Evolutionary conservation across 179 eudicot species (phyloP).

Genomic region (Beta lomatogona): DNA sequence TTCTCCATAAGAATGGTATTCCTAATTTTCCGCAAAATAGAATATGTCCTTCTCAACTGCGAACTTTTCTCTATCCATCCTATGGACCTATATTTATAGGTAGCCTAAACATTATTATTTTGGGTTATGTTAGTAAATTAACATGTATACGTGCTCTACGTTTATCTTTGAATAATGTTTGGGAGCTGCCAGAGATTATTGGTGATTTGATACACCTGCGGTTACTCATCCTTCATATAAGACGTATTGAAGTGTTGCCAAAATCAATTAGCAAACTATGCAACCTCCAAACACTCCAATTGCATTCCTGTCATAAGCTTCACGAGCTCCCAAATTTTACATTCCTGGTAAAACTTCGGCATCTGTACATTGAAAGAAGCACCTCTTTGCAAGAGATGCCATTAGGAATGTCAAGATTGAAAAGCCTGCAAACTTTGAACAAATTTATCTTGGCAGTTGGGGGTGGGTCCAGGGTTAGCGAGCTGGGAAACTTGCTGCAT

Average conservation of each 20-base stretch:
- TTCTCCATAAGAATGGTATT: not conserved
- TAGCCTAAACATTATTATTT: not conserved
- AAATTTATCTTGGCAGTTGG: not conserved
- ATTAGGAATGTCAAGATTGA: conserved; percentile 3
- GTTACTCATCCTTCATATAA: not conserved
- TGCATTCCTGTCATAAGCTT: not conserved
- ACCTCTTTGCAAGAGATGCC: conserved; percentile 1
- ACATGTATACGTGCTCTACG: not conserved
- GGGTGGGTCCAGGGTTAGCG: not conserved
- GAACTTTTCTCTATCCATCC: not conserved
- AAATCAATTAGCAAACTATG: conserved; percentile 9
- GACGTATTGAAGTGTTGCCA: not conserved
- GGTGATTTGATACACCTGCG: conserved; percentile 6
- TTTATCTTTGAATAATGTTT: not conserved
- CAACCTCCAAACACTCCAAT: conserved; percentile 12
- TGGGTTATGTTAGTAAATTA: not conserved
- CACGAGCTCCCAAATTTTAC: too few species aligned
- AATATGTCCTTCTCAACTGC: not conserved
- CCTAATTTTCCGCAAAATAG: not conserved
- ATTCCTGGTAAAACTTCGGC: too few species aligned
- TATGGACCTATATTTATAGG: not conserved
- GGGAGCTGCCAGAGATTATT: not conserved
- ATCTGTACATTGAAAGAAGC: not conserved
- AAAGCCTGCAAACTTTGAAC: not conserved
- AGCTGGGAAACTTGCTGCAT: not conserved